phyloP scores from a whole-genome alignment of 345 rosid genomes.

The Dovyalis caffra region DNA sequence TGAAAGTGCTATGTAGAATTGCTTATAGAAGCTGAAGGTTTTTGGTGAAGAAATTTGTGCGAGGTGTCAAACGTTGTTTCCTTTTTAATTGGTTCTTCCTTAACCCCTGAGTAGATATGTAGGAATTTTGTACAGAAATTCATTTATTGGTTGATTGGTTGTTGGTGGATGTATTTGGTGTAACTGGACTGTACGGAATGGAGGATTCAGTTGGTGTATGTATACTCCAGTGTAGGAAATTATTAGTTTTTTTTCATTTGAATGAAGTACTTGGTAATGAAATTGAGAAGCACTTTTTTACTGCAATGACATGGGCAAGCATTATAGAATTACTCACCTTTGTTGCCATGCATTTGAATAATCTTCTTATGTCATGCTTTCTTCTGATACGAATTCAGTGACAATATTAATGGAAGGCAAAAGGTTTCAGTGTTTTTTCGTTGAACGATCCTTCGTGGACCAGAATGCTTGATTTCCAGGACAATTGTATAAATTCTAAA shows the following conservation, averaged over 20 bases:
- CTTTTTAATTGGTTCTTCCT: neutral
- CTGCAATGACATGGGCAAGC: neutral
- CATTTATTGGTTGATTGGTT: constrained; percentile 51
- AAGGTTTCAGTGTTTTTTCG: neutral
- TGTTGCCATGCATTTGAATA: neutral
- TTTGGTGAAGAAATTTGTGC: constrained; percentile 2
- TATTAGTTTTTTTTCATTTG: neutral
- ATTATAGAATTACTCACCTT: too few relatives aligned
- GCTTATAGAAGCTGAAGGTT: constrained; percentile 9
- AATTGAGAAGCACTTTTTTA: neutral
- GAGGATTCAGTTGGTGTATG: constrained; percentile 8
- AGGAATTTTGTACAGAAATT: constrained; percentile 46
- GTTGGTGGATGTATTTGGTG: constrained; percentile 16
- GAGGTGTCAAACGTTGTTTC: neutral
- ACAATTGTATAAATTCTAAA: too few relatives aligned
- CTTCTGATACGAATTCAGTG: neutral
- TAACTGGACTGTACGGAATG: constrained; percentile 17
- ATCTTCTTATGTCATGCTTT: neutral
- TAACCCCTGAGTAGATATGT: constrained; percentile 20
- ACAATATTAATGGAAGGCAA: too few relatives aligned
- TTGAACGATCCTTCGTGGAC: neutral
- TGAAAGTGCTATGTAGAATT: constrained; percentile 1
- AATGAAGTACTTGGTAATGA: neutral
- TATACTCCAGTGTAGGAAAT: too few relatives aligned
- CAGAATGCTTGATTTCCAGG: neutral